Percentiles rank a stretch among this genome's conserved stretches.
Conservation (phyloP, 495 filamentous ascomycete species). For the Xylaria cubensis region DNA sequence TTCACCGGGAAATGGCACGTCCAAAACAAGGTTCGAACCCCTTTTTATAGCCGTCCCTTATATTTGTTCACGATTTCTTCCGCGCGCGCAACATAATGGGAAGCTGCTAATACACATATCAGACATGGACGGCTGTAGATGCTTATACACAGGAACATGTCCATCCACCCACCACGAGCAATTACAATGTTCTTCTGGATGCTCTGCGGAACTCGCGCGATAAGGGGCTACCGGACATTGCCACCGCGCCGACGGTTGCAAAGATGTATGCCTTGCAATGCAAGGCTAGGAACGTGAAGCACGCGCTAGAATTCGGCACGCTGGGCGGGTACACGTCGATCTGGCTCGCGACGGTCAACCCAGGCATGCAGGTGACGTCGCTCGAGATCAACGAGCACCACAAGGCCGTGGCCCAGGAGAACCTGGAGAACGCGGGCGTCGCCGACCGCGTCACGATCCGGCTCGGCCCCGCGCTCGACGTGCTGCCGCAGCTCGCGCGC, state of each 20-base stretch:
- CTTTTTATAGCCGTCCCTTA: neutral
- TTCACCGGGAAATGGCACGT: constrained; percentile 10
- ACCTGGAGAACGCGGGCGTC: constrained; percentile 15
- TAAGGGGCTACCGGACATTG: constrained; percentile 45
- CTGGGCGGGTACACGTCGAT: constrained; percentile 41
- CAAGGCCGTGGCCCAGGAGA: constrained; percentile 19
- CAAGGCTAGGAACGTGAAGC: constrained; percentile 37
- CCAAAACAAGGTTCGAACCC: constrained; percentile 15
- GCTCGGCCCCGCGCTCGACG: constrained; percentile 16
- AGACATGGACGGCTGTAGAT: constrained; percentile 36
- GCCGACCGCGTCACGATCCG: constrained; percentile 20
- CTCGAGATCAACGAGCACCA: constrained; percentile 19
- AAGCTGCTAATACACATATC: neutral
- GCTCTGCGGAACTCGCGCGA: constrained; percentile 32
- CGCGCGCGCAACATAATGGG: neutral
- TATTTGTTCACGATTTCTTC: neutral
- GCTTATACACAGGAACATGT: constrained; percentile 30
- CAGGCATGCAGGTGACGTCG: constrained; percentile 12
- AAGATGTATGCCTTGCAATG: constrained; percentile 53
- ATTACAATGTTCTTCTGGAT: constrained; percentile 29
- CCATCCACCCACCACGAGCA: constrained; percentile 32
- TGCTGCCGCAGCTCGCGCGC: neutral
- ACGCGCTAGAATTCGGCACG: constrained; percentile 53
- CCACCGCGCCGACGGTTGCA: constrained; percentile 46
- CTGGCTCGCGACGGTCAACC: constrained; percentile 24